Evolutionary conservation across 805 yeast species (phyloP), one percentile per base, ranked within the genome.

Genomic region (Teunomyces lycoperdinae): DNA sequence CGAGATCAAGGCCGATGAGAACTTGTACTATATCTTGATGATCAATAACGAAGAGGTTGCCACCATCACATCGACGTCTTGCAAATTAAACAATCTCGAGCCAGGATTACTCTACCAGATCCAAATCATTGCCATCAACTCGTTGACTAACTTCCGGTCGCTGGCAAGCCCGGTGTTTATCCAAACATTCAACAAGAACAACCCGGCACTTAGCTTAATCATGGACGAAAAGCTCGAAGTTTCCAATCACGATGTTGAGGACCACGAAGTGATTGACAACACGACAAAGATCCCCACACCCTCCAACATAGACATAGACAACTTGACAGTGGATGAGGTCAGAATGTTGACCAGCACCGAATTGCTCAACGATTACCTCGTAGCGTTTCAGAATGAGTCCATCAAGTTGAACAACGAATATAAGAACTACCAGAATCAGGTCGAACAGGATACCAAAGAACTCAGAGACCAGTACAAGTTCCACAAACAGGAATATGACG

Each of bases 11-110:
- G 47, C 48, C 14, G 66, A 64, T 31, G 75, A 71, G 46, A 61
- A 55, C 46, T 50, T 73, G 43, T 61, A 63, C 50, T 73, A 63
- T 47, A 57, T 66, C 11, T 48, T 73, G 13, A 46, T 69, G 32
- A 62, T 73, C 38, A 72, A 73, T 46, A 63, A 65, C 42, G 49
- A 52, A 16, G 74, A 70, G 44, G 71, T 62, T 3, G 73, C 73
- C 8, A 66, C 73, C 3, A 50, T 71, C 36, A 60, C 67, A 9
- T 59, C 65, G 14, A 67, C 64, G 4, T 62, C 67, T 30, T 73
- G 73, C 45, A 64, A 65, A 49, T 56, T 73, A 42, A 60, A 61
- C 48, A 64, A 63, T 46, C 57, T 73, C 35, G 50, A 45, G 3
- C 56, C 61, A 6, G 55, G 57, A 29, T 57, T 58, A 16, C 26